Base-by-base conservation (phyloP, 148 eudicot genomes). In the Silene latifolia region DNA sequence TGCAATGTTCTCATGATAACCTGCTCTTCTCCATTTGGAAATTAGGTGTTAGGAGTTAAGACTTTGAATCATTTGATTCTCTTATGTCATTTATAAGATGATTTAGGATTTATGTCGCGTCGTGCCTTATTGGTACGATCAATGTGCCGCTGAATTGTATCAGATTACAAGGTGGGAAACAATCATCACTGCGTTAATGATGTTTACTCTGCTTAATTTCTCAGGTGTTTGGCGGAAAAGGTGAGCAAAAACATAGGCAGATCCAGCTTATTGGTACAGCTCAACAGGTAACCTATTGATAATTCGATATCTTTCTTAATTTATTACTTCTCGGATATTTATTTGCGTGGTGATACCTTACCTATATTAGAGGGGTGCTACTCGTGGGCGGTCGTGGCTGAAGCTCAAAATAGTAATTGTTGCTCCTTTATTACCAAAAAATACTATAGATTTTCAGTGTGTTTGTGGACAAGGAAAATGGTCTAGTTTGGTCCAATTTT, bases 181-280 rank as follows among this genome's bases (percentile, higher is more conserved):
- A 39, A 39, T 71, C 21, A 2, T 14, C 3, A 13, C 44, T 59
- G 27, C 29, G 61, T 5, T 67, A 29, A 18, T 54, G 15, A 17
- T 11, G 32, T 68, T 73, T 17, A 21, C 59, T 64, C 7, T 70
- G 25, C 53, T 70, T 68, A 59, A 46, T 19, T 57, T 80, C 79
- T 73, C 76, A 93, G 98, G 98, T 93, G 54, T 74, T 86, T 81
- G 98, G 98, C 74, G 97, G 86, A 61, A 91, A 87, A 86, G 98
- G 98, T 72, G 93, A 85, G 85, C 89, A 88, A 62, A 88, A 86
- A 65, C 91, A 86, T 73, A 88, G 98, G 78, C 98, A 90, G 79
- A 86, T 93, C 79, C 98, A 91, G 82, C 84, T 93, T 77, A 86
- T 83, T 82, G 98, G 98, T 69, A 82, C 85, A 79, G 82, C 91